Evolutionary conservation across 495 filamentous ascomycete species (phyloP).

Genomic region (Penicillium nucicola): DNA sequence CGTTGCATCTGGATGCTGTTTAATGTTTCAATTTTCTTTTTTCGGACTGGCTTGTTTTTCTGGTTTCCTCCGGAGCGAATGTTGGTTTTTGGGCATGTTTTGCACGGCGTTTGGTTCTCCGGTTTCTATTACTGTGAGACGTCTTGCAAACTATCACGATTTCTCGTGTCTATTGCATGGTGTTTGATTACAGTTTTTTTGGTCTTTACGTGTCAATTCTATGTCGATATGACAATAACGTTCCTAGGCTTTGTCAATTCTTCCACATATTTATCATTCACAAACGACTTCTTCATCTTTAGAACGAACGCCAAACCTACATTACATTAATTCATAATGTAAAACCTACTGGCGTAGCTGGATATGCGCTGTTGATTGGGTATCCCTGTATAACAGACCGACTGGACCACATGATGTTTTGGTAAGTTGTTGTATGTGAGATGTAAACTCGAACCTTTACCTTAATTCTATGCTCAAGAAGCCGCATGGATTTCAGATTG

Average conservation of each 20-base stretch:
- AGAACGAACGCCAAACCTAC: too few species aligned
- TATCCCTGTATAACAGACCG: too few species aligned
- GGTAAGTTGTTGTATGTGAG: too few species aligned
- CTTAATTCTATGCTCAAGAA: too few species aligned
- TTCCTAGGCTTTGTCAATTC: slow-evolving; percentile 9
- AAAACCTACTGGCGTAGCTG: too few species aligned
- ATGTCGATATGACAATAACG: slow-evolving; percentile 22
- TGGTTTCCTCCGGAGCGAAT: slow-evolving; percentile 14
- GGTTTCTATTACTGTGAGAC: slow-evolving; percentile 5
- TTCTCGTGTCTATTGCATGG: slow-evolving; percentile 7
- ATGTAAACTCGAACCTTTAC: too few species aligned
- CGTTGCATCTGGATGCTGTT: slow-evolving; percentile 20
- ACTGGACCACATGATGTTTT: too few species aligned
- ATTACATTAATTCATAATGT: too few species aligned
- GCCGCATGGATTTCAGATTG: too few species aligned
- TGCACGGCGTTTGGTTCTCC: slow-evolving; percentile 22
- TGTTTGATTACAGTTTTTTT: slow-evolving; percentile 10
- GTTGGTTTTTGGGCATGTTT: slow-evolving; percentile 17
- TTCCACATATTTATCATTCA: not conserved
- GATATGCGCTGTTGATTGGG: too few species aligned
- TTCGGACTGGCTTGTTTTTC: slow-evolving; percentile 2
- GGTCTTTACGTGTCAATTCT: slow-evolving; percentile 15
- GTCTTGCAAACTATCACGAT: slow-evolving; percentile 1
- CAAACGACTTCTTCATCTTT: not conserved
- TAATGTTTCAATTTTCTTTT: slow-evolving; percentile 18